Evolutionary conservation across 169 alveolate species (phyloP).

Genomic region (Plasmodium adleri): DNA sequence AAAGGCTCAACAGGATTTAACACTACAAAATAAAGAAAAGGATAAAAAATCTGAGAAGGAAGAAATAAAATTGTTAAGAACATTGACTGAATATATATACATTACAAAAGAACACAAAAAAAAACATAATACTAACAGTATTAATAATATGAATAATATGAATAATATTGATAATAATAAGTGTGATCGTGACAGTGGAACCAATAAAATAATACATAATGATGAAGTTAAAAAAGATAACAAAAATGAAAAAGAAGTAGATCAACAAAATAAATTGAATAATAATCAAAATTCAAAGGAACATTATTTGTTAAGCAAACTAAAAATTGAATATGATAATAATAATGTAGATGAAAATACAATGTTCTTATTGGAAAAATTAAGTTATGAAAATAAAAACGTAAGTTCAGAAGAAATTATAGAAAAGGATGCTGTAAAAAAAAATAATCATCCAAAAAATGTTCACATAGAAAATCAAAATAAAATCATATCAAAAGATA

Average conservation of each 20-base stretch:
- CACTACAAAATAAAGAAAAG: background rate
- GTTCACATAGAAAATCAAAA: background rate
- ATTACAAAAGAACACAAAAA: background rate
- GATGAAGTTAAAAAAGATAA: background rate
- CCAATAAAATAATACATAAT: background rate
- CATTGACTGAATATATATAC: background rate
- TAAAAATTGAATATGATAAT: constrained; percentile 51
- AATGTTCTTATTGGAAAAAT: constrained; percentile 56
- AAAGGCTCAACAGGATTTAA: background rate
- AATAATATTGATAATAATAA: background rate
- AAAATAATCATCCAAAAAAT: background rate
- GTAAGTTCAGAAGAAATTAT: constrained; percentile 26
- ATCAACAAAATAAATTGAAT: background rate
- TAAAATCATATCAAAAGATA: background rate
- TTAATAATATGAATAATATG: background rate
- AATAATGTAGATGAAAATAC: constrained; percentile 52
- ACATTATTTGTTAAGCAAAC: constrained; percentile 10
- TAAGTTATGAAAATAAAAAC: constrained; percentile 48
- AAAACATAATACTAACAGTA: background rate
- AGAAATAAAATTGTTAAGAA: background rate
- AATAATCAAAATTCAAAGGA: constrained; percentile 1
- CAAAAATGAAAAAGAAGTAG: background rate
- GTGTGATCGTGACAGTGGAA: background rate
- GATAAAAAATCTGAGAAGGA: background rate
- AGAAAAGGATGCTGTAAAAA: constrained; percentile 34